Conservation (phyloP, 441 rosid species). For the Dalechampia spathulata region DNA sequence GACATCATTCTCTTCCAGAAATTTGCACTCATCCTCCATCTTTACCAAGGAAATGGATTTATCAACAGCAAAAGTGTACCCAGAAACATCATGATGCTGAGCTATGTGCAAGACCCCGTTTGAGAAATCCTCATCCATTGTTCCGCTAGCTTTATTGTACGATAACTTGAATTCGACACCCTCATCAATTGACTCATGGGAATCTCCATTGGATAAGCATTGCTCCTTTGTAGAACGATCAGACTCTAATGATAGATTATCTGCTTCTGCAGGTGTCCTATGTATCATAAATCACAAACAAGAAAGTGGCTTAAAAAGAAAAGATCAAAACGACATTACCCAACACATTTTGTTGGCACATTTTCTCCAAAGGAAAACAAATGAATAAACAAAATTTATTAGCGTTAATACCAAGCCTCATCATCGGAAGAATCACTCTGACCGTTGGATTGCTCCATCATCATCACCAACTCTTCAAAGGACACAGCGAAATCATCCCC, state of each 20-base stretch:
- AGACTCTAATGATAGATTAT: constrained; percentile 48
- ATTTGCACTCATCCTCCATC: constrained; percentile 19
- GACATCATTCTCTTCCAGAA: constrained; percentile 22
- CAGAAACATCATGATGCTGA: constrained; percentile 42
- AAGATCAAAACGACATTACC: no score
- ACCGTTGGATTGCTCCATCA: constrained; percentile 34
- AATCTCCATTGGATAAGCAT: constrained; percentile 46
- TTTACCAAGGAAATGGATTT: constrained; percentile 28
- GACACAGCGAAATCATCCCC: constrained; percentile 58
- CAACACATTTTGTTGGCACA: no score
- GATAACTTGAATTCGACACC: constrained; percentile 58
- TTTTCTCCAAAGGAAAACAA: background rate
- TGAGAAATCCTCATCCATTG: constrained; percentile 25
- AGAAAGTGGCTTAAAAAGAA: no score
- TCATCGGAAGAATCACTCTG: constrained; percentile 53
- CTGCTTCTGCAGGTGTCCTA: constrained; percentile 77
- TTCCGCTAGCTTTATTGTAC: constrained; percentile 48
- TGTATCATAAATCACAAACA: no score
- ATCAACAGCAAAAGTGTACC: constrained; percentile 51
- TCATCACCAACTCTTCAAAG: constrained; percentile 41
- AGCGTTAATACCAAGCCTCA: constrained; percentile 52
- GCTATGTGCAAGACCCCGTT: constrained; percentile 41
- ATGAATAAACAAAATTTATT: background rate
- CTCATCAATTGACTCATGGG: constrained; percentile 48
- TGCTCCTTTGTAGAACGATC: constrained; percentile 50